Conservation (phyloP, 2,329 filamentous ascomycete species). For the Fusarium dlaminii region DNA sequence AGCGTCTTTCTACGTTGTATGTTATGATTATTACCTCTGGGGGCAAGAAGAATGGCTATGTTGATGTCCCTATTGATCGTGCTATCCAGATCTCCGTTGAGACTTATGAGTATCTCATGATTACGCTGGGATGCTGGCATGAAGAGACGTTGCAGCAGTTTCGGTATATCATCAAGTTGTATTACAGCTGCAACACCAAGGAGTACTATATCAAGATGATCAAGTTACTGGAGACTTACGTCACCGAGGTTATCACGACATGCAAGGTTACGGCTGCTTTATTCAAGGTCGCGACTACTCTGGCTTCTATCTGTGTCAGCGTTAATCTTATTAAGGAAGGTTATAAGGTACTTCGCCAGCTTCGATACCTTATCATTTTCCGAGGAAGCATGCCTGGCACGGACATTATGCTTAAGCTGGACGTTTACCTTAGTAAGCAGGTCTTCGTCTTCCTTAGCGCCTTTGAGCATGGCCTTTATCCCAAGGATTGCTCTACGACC, state of each 20-base stretch:
- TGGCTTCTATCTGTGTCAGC: constrained; percentile 57
- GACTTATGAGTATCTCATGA: constrained; percentile 53
- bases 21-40: constrained; percentile 49
- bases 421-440: constrained; percentile 47
- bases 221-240: constrained; percentile 51
- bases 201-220: constrained; percentile 51
- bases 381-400: constrained; percentile 46
- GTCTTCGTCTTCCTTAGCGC: constrained; percentile 57
- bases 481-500: constrained; percentile 44
- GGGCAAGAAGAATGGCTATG: constrained; percentile 46
- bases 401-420: constrained; percentile 51
- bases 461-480: constrained; percentile 54
- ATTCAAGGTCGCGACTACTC: constrained; percentile 57
- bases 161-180: constrained; percentile 53
- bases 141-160: constrained; percentile 55
- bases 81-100: constrained; percentile 51
- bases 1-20: constrained; percentile 59
- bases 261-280: constrained; percentile 54
- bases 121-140: constrained; percentile 57
- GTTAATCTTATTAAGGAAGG: constrained; percentile 52
- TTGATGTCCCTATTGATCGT: constrained; percentile 47
- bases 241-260: constrained; percentile 52
- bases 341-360: constrained; percentile 56
- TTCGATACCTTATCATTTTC: constrained; percentile 61
- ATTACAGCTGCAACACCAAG: constrained; percentile 51